These are phyloP conservation scores for Flaveria bidentis DNA, from an alignment of 129 eudicot genomes.

Conservation along the genomic window DNA sequence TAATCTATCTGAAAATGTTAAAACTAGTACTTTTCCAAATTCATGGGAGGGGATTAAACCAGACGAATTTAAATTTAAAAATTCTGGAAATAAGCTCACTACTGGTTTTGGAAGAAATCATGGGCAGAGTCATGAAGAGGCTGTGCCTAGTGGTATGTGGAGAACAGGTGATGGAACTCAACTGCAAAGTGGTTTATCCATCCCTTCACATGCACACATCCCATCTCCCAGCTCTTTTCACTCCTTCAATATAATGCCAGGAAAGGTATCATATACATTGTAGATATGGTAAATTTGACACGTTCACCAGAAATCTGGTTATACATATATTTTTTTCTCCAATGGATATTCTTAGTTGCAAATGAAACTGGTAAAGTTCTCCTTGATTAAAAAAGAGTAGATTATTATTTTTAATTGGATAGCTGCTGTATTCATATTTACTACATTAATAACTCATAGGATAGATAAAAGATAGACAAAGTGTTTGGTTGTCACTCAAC, in stretches of 20 bases:
- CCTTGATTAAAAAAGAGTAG: neutral
- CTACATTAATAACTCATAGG: neutral
- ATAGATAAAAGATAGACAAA: neutral
- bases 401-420: neutral
- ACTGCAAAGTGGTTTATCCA: conserved; percentile 47
- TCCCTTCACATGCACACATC: conserved; percentile 46
- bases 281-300: conserved; percentile 2
- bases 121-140: conserved; percentile 46
- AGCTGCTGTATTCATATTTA: neutral
- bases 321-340: neutral
- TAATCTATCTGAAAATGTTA: conserved; percentile 48
- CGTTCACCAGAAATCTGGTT: neutral
- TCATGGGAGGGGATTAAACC: conserved; percentile 50
- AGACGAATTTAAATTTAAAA: conserved; percentile 45
- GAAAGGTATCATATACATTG: conserved; percentile 48
- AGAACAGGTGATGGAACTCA: conserved; percentile 51
- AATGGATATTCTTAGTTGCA: neutral
- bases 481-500: neutral
- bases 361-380: neutral
- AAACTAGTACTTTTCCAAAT: conserved; percentile 36
- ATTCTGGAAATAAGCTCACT: conserved; percentile 45
- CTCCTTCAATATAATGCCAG: conserved; percentile 53
- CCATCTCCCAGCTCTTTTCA: conserved; percentile 59
- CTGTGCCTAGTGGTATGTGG: conserved; percentile 55
- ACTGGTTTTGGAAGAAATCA: conserved; percentile 51